Base-by-base conservation (phyloP, 345 rosid genomes). In the Gossypium anomalum region DNA sequence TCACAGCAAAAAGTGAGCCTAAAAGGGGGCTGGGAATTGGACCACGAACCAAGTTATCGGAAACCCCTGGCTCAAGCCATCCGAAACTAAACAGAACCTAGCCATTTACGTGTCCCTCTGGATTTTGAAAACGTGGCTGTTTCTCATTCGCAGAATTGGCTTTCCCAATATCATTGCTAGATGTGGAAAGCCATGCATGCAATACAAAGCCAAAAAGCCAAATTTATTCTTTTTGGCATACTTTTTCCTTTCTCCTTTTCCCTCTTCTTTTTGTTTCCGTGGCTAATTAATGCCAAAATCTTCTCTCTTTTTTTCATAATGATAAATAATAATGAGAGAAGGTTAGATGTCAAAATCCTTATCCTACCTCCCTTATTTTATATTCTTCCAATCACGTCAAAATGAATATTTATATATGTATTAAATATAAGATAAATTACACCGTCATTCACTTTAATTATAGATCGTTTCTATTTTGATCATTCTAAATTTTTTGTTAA, bases 21-120 rank as follows among this genome's bases (percentile, higher is more conserved):
- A 15, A 29, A 56, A 41, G 47, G 61, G 29, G 25, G 53, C 25
- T 38, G 65, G 53, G 71, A 65, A 15, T 52, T 53, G 71, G 71
- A 65, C 77, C 77, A 53, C 77, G 22, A 74, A 60, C n/a, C 29
- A 52, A 52, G 2, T 23, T 45, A 34, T n/a, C 20, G 2, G 43
- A 51, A 67, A 29, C 56, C 57, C 65, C 66, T 16, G 9, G 66
- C 72, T 67, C 57, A 75, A 67, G 73, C 72, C 66, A 67, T 34
- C 23, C 29, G 14, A 41, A 25, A 2, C 44, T 53, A 22, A 34
- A 57, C 4, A 3, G 22, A 44, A 45, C 25, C 13, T 34, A 17
- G 15, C 23, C 2, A 3, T 16, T 17, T 27, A 62, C 76, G 76
- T 62, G 76, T 27, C 45, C 25, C n/a, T 52, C 3, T 75, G 7